Conservation (phyloP, 768 basidiomycete species). For the Suillus luteus region DNA sequence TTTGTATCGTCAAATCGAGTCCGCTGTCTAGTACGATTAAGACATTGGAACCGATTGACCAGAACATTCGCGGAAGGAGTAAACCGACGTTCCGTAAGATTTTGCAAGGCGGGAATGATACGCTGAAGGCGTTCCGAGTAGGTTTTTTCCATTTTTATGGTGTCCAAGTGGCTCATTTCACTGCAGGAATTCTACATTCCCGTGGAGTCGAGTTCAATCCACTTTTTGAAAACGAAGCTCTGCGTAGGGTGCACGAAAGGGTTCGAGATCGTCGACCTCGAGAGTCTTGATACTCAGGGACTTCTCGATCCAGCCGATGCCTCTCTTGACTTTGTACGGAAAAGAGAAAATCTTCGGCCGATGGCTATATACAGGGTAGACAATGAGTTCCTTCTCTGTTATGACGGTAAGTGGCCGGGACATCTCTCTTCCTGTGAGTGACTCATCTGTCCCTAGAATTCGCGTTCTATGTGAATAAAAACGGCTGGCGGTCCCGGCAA, state of each 20-base stretch:
- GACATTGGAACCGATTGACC: conserved; percentile 94
- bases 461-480: conserved; percentile 98
- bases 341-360: conserved; percentile 83
- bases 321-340: conserved; percentile 91
- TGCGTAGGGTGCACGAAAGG: conserved; percentile 97
- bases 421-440: conserved; percentile 2
- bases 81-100: conserved; percentile 96
- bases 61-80: conserved; percentile 71
- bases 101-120: conserved; percentile 93
- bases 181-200: conserved; percentile 97
- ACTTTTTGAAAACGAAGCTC: conserved; percentile 95
- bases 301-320: conserved; percentile 91
- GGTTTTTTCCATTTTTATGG: conserved; percentile 17
- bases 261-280: conserved; percentile 98
- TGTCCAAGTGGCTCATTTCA: conserved; percentile 6
- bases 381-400: conserved; percentile 95
- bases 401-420: conserved; percentile 72
- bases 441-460: conserved; percentile 67
- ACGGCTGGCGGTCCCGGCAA: conserved; percentile 85
- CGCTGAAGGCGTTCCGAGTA: conserved; percentile 88
- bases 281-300: conserved; percentile 95
- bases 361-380: conserved; percentile 97
- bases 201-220: conserved; percentile 93
- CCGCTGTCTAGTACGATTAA: conserved; percentile 97
- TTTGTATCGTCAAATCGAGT: conserved; percentile 96